Conservation (phyloP, 1,284 basidiomycete species). For the Trametes versicolor region DNA sequence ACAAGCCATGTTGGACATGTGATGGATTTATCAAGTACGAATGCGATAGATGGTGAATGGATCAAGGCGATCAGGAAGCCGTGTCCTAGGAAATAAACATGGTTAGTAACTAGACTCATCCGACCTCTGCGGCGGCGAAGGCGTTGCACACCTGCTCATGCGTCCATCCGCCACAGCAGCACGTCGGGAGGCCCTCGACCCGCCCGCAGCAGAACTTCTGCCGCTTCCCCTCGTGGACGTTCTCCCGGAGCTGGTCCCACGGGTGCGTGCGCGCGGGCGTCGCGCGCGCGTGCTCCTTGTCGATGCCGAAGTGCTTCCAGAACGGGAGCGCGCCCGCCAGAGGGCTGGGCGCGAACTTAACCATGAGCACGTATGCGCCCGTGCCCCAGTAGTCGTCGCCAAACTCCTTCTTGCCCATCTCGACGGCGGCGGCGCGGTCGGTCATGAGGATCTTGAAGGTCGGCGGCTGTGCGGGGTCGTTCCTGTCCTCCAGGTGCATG, state of each 20-base stretch:
- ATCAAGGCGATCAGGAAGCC: too few relatives aligned
- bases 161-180: conserved; percentile 20
- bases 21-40: too few relatives aligned
- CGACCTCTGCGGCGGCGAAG: too few relatives aligned
- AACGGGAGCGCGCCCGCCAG: conserved; percentile 6
- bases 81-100: too few relatives aligned
- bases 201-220: conserved; percentile 22
- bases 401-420: background rate
- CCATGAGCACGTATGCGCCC: conserved; percentile 13
- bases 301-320: conserved; percentile 27
- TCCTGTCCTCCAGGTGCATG: background rate
- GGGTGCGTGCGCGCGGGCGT: conserved; percentile 2
- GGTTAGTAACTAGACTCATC: too few relatives aligned
- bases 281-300: conserved; percentile 1
- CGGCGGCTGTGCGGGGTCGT: background rate
- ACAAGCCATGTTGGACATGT: too few relatives aligned
- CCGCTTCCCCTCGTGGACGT: conserved; percentile 14
- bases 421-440: background rate
- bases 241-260: conserved; percentile 9
- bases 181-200: conserved; percentile 14
- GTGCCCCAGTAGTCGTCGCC: conserved; percentile 9
- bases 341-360: conserved; percentile 1
- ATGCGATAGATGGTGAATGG: too few relatives aligned
- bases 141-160: background rate
- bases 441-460: background rate